These are phyloP conservation scores for Naganishia vishniacii DNA, from an alignment of 768 basidiomycete genomes.

Conservation along the genomic window DNA sequence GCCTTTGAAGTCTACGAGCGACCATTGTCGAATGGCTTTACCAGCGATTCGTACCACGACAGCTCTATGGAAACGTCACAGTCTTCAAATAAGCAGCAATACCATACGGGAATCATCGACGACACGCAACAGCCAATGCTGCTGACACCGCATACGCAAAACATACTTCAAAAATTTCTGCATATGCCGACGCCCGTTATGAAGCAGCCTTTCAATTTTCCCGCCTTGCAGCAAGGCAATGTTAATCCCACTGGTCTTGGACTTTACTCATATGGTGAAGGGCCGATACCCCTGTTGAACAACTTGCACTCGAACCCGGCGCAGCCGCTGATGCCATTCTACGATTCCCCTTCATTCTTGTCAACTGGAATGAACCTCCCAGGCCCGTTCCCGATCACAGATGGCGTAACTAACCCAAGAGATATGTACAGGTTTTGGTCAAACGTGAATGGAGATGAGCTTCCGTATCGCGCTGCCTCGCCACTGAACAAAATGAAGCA, in stretches of 20 bases:
- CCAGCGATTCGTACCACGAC: not conserved
- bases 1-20: no score
- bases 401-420: not conserved
- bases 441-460: not conserved
- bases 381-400: not conserved
- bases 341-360: not conserved
- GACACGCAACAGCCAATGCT: not conserved
- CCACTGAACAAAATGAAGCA: not conserved
- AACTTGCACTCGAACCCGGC: no score
- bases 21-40: no score
- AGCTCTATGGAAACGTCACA: not conserved
- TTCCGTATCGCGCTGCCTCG: not conserved
- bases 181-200: not conserved
- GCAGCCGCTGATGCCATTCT: not conserved
- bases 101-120: not conserved
- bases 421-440: not conserved
- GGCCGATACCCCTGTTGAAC: no score
- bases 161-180: not conserved
- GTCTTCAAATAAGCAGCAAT: not conserved
- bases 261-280: not conserved
- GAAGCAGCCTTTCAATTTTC: not conserved
- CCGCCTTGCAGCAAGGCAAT: no score
- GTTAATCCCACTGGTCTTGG: no score
- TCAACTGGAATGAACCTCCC: slow-evolving; percentile 10
- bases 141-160: slow-evolving; percentile 4